phyloP scores from a whole-genome alignment of 129 eudicot species.

The Cynara cardunculus region DNA sequence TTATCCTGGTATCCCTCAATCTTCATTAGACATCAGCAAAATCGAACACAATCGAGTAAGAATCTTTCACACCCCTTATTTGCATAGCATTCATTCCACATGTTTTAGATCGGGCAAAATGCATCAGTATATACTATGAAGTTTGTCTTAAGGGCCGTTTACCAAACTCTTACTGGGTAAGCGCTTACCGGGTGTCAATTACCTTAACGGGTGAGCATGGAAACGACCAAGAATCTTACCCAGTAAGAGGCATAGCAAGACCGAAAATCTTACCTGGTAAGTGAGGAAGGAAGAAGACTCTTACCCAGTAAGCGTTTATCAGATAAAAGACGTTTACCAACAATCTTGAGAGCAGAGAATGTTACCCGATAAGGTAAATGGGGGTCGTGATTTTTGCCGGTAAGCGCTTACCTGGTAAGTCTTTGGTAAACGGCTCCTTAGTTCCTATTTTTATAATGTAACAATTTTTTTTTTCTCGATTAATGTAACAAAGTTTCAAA shows the following conservation, averaged over 20 bases:
- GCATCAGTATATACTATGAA: neutral
- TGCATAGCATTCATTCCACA: neutral
- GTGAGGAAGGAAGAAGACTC: too few species aligned
- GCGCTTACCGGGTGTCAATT: neutral
- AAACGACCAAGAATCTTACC: neutral
- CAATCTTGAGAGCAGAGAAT: neutral
- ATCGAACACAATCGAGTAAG: constrained; percentile 83
- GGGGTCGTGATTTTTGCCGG: neutral
- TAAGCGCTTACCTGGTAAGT: neutral
- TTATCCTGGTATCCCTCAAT: constrained; percentile 82
- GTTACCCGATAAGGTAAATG: neutral
- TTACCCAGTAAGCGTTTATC: neutral
- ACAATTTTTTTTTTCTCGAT: neutral
- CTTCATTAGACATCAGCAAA: constrained; percentile 77
- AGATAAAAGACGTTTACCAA: too few species aligned
- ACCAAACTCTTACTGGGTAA: neutral
- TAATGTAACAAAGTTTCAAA: neutral
- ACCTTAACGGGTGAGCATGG: neutral
- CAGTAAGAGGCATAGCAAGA: neutral
- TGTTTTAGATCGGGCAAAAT: neutral
- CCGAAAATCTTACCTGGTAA: neutral
- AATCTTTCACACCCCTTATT: neutral
- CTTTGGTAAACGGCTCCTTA: neutral
- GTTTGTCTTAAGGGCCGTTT: neutral
- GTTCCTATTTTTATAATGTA: neutral